These are phyloP conservation scores for Coprinopsis strossmayeri DNA, from an alignment of 768 basidiomycete species.

Conservation along the genomic window DNA sequence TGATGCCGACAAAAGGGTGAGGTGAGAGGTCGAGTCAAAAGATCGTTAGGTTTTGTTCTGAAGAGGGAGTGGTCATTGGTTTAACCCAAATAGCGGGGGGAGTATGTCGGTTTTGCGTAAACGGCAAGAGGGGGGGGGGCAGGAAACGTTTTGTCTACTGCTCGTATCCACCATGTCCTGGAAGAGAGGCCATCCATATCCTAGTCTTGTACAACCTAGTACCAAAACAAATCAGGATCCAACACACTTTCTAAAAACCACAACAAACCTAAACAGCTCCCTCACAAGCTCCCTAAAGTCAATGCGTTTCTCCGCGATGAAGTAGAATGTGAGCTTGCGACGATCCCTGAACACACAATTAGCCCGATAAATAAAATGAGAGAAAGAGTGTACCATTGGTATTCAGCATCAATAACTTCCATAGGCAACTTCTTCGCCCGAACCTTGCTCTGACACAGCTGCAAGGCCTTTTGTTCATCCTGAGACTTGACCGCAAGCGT, in stretches of 20 bases:
- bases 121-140: neutral
- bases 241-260: neutral
- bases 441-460: slow-evolving; percentile 88
- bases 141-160: slow-evolving; percentile 17
- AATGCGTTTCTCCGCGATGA: slow-evolving; percentile 91
- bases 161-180: slow-evolving; percentile 39
- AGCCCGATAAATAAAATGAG: neutral
- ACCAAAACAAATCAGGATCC: neutral
- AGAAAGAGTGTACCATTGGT: slow-evolving; percentile 72
- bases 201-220: slow-evolving; percentile 84
- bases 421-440: slow-evolving; percentile 92
- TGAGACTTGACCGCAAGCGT: slow-evolving; percentile 75
- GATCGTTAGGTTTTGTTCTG: too few species aligned
- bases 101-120: neutral
- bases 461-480: slow-evolving; percentile 89
- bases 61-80: too few species aligned
- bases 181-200: slow-evolving; percentile 91
- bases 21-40: too few species aligned
- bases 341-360: slow-evolving; percentile 51
- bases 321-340: slow-evolving; percentile 97
- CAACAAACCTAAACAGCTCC: slow-evolving; percentile 78
- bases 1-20: too few species aligned
- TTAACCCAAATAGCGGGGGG: slow-evolving; percentile 1
- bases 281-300: slow-evolving; percentile 95
- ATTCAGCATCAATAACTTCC: slow-evolving; percentile 98